A percentile compares a stretch with the other conserved stretches of the same genome.
These are phyloP conservation scores for Cyathus striatus DNA, from an alignment of 768 basidiomycete genomes.

Conservation along the genomic window DNA sequence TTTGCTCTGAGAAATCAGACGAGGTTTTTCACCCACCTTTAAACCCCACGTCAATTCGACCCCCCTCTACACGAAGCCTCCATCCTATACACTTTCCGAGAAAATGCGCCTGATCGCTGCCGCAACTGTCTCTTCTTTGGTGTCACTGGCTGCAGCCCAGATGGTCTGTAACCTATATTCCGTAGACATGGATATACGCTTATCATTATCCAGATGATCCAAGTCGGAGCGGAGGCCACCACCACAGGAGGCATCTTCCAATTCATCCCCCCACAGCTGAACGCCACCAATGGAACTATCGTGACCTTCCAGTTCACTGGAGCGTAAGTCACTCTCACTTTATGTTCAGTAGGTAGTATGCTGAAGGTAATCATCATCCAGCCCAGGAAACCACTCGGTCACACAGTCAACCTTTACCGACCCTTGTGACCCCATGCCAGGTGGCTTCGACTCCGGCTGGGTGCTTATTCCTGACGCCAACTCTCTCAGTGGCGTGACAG, in stretches of 20 bases:
- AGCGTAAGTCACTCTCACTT: conserved; percentile 22
- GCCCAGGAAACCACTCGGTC: conserved; percentile 49
- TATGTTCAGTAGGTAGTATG: not conserved
- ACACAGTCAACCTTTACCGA: conserved; percentile 42
- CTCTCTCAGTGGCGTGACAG: conserved; percentile 23
- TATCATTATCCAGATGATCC: conserved; percentile 16
- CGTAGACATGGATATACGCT: not conserved
- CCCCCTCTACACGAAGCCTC: not conserved
- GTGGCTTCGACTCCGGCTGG: conserved; percentile 56
- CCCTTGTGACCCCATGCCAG: conserved; percentile 37
- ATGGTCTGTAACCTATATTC: conserved; percentile 3
- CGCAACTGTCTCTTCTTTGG: conserved; percentile 6
- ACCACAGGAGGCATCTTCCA: conserved; percentile 33
- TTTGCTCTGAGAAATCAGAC: too few species aligned
- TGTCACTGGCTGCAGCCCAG: conserved; percentile 17
- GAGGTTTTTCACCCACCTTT: not conserved
- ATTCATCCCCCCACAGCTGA: conserved; percentile 39
- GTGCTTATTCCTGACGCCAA: conserved; percentile 28
- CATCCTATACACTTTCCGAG: not conserved
- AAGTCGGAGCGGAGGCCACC: conserved; percentile 29
- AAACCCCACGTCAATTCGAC: not conserved
- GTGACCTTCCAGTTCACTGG: conserved; percentile 49
- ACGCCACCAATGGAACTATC: conserved; percentile 35
- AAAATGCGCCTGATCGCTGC: conserved; percentile 7
- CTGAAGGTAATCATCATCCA: conserved; percentile 6